Evolutionary conservation across 2,329 filamentous ascomycete genomes (phyloP), one percentile per base, ranked within the genome.

Genomic region (Thelonectria discophora): DNA sequence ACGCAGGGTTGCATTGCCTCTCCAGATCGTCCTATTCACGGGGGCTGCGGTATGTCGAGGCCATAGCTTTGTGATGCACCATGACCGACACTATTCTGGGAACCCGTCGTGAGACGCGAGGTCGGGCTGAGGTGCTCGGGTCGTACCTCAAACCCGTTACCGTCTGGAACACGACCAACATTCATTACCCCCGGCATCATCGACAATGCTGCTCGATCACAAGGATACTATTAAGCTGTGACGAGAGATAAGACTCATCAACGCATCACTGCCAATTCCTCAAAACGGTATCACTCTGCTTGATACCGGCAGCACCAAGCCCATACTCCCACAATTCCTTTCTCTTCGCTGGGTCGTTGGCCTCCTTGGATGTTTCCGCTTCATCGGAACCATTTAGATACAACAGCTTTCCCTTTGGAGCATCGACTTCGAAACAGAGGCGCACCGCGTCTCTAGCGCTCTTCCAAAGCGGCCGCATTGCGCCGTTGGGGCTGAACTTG

Each of bases 351-450:
- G 40, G 67, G 51, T 78, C 74, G 60, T 58, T 71, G 1, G 74
- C 69, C 46, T 77, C 77, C 17, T 65, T 67, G 13, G 69, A 67
- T 3, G 70, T 73, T 49, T 70, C 68, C 3, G 62, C 15, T 52
- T 70, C 67, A 6, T 74, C 73, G 37, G 68, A 69, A 6, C 77
- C 77, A 53, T 78, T 74, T 17, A 78, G 62, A 60, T 79, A 78
- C 24, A 76, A 46, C 18, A 64, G 57, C 57, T 72, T 73, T 10
- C 71, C 76, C n/a, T 56, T 65, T 27, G 70, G 65, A 12, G 62
- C 56, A 10, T 73, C 58, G 42, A 67, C 59, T 18, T 75, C 69
- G 52, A 78, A 77, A 46, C 71, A 73, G 20, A 77, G 72, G 5
- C 65, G 61, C 20, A 77, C 42, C 30, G 71, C 66, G 63, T 79